Evolutionary conservation across 2,329 filamentous ascomycete species (phyloP), one percentile per base, ranked within the genome.

Genomic region (Ophiobolus disseminans): DNA sequence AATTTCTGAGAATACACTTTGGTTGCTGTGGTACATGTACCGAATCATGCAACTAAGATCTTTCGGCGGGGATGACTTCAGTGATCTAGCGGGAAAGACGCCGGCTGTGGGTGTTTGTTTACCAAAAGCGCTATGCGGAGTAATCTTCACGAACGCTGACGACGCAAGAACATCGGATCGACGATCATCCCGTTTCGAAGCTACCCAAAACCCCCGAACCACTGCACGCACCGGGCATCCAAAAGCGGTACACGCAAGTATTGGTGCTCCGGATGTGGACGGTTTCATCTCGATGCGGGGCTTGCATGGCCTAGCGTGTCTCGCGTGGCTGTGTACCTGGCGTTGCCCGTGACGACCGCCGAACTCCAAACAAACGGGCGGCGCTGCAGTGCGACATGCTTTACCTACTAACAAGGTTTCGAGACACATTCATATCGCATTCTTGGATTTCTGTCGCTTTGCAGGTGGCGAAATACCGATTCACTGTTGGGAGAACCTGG

Each of bases 341-440:
- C 10, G 43, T 39, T 46, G 36, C 36, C 20, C 9, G 4, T 6
- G 36, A 40, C 35, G 20, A 58, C 52, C 40, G 25, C 37, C 46
- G 49, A 43, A 25, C 32, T 31, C 38, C 28, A 50, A 48, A 55
- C 57, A 60, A 53, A 48, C 40, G 39, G 28, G 32, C 42, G 36
- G 39, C 28, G 13, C 43, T 40, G n/a, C 43, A 30, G 41, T 16
- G 21, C 30, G 28, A 23, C 20, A 35, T 19, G 17, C 16, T 16
- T 16, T 14, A 10, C 10, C 37, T 26, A 26, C 26, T 40, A 28
- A 26, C 36, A 39, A 16, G 26, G n/a, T 34, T 49, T 43, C 43
- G 45, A 56, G 40, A 48, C 26, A 50, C 53, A 58, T 53, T 54
- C 48, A 48, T 53, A 55, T 50, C 48, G 46, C 54, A 48, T 60